Percentiles rank a stretch among this genome's conserved stretches.
phyloP scores from a whole-genome alignment of 495 filamentous ascomycete species.

The Tetracladium setigerum region DNA sequence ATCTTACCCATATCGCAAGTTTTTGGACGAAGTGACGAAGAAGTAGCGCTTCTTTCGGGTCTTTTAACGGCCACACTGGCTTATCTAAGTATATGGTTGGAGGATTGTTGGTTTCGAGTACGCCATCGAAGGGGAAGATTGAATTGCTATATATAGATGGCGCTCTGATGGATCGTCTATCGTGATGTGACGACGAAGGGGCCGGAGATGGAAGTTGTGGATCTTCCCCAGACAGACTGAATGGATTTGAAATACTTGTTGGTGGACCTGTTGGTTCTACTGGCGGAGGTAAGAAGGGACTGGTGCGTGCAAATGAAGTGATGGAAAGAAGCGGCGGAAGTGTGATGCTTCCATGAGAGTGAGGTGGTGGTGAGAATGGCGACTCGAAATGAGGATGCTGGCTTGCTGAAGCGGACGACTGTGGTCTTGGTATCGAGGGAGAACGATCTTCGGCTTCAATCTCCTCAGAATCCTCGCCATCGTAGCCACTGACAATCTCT shows the following conservation, averaged over 20 bases:
- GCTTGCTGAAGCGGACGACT: background rate
- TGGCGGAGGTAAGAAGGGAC: background rate
- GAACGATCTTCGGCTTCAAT: background rate
- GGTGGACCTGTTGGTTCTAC: background rate
- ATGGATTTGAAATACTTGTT: background rate
- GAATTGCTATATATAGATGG: background rate
- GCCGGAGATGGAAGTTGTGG: slow-evolving; percentile 3
- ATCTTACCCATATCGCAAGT: slow-evolving; percentile 39
- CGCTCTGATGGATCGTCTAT: background rate
- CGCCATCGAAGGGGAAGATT: background rate
- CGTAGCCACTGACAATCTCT: slow-evolving; percentile 2
- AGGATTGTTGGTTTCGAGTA: background rate
- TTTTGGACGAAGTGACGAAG: slow-evolving; percentile 41
- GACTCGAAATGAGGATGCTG: background rate
- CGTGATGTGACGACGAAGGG: slow-evolving; percentile 1
- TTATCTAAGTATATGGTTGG: slow-evolving; percentile 16
- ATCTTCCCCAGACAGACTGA: background rate
- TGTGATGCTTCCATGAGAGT: background rate
- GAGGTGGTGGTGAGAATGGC: slow-evolving; percentile 1
- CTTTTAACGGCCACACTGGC: slow-evolving; percentile 30
- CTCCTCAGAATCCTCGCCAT: slow-evolving; percentile 7
- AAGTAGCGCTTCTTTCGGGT: slow-evolving; percentile 31
- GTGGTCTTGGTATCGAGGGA: background rate
- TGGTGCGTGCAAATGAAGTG: background rate
- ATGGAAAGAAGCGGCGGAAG: background rate